These are phyloP conservation scores for Cladosporium sp. DNA, from an alignment of 2,329 filamentous ascomycete genomes.

Conservation along the genomic window DNA sequence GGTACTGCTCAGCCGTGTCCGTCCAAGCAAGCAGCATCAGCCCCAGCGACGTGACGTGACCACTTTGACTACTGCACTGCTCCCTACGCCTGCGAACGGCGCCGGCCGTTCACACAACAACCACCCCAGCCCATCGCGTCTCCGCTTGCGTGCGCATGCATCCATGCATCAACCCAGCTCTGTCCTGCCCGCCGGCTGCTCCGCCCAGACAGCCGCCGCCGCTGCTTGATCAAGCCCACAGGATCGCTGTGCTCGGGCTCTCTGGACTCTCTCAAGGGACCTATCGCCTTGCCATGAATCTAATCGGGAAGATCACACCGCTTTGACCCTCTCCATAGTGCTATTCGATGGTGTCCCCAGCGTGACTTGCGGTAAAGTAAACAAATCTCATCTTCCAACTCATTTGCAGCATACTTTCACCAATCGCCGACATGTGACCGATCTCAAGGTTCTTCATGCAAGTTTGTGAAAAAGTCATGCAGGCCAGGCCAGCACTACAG, in stretches of 20 bases:
- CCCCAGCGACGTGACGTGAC: neutral
- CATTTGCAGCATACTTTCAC: too few species aligned
- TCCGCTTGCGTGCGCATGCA: neutral
- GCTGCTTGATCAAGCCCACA: conserved; percentile 1
- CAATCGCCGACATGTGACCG: conserved; percentile 2
- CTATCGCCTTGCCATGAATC: neutral
- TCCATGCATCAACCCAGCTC: neutral
- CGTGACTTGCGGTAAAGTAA: too few species aligned
- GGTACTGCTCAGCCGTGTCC: too few species aligned
- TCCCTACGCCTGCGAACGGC: neutral
- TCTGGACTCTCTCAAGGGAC: too few species aligned
- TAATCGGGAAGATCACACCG: neutral
- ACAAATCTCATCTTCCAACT: too few species aligned
- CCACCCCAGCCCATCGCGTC: neutral
- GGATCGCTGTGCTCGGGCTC: conserved; percentile 4
- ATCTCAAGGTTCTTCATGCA: neutral
- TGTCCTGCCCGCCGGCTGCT: neutral
- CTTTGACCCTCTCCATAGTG: neutral
- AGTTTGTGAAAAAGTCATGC: neutral
- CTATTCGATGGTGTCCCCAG: too few species aligned
- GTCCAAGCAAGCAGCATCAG: neutral
- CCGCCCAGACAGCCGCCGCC: neutral
- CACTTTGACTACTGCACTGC: neutral
- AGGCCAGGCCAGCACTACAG: too few species aligned
- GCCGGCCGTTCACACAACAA: conserved; percentile 3